Base-by-base conservation (phyloP, 140 eudicot species). In the Senecio squalidus region DNA sequence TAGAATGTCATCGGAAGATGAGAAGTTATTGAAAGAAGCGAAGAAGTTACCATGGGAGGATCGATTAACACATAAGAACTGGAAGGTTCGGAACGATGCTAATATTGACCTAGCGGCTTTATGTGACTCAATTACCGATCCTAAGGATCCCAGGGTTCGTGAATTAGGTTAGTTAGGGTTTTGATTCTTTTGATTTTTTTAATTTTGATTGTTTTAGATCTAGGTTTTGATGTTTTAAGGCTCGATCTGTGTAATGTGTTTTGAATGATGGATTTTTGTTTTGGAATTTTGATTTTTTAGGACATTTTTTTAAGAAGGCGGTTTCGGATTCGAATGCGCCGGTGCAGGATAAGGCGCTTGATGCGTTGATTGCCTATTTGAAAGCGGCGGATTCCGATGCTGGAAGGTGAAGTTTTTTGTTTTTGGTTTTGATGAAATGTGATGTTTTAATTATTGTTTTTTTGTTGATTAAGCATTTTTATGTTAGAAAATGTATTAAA, bases 81-180 rank as follows among this genome's bases (percentile, higher is more conserved):
- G 99, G 99, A 93, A 93, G 80, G 99, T 93, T 2, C 70, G 99
- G 54, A 93, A 88, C 63, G 99, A 93, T 55, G 99, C 90, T 15
- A 93, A 93, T 65, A 84, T 93, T 59, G 99, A 93, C 67, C 79
- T 93, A n/a, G 88, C 96, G 34, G 82, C 89, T 33, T 64, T 88
- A 30, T 93, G 82, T 52, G 89, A 78, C 74, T 70, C 86, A 15
- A 84, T 93, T 14, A 58, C 87, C 67, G 99, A 93, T 84, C 99
- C 99, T 44, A 93, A 93, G 76, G 96, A 93, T 72, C 78, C 83
- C 13, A 86, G 96, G 23, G 80, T 93, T 44, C 93, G 96, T 59
- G 99, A 93, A 77, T 93, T 88, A 48, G 99, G 99, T 84, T 58
- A 74, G 80, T 67, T 77, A 50, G 63, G 67, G 54, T 76, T 69